A percentile compares a stretch with the other conserved stretches of the same genome.
phyloP scores from a whole-genome alignment of 2,329 filamentous ascomycete species.

The Ophioceras dolichostomum region DNA sequence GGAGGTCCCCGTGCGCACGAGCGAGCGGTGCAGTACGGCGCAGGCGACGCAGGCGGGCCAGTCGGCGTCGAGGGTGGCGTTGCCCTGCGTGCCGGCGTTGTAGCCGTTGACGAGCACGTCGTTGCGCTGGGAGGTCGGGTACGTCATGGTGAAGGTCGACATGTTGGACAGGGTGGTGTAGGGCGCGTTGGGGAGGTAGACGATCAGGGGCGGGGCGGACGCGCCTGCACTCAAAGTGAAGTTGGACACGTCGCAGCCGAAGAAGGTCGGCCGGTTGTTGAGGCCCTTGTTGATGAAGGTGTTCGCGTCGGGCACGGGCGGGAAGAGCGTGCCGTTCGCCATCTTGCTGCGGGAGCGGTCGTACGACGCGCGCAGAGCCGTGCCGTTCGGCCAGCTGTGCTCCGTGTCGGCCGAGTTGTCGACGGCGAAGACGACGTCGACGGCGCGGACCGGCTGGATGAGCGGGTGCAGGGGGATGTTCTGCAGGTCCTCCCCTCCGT shows the following conservation, averaged over 20 bases:
- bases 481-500: conserved; percentile 35
- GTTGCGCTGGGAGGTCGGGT: conserved; percentile 56
- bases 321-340: conserved; percentile 43
- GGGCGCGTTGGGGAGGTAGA: conserved; percentile 75
- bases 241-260: conserved; percentile 39
- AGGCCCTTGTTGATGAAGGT: conserved; percentile 46
- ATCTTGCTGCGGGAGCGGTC: conserved; percentile 34
- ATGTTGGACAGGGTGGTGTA: conserved; percentile 69
- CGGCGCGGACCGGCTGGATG: conserved; percentile 32
- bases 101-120: conserved; percentile 79
- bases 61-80: conserved; percentile 57
- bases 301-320: conserved; percentile 38
- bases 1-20: conserved; percentile 52
- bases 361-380: conserved; percentile 45
- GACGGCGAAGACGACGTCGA: conserved; percentile 53
- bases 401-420: conserved; percentile 52
- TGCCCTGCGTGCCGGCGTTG: conserved; percentile 71
- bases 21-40: conserved; percentile 67
- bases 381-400: conserved; percentile 47
- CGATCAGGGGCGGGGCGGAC: conserved; percentile 15
- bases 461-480: conserved; percentile 40
- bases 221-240: conserved; percentile 15
- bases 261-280: conserved; percentile 49
- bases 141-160: conserved; percentile 59
- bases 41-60: conserved; percentile 85